Conservation (phyloP, 2,329 filamentous ascomycete genomes). For the Dissoconium aciculare region DNA sequence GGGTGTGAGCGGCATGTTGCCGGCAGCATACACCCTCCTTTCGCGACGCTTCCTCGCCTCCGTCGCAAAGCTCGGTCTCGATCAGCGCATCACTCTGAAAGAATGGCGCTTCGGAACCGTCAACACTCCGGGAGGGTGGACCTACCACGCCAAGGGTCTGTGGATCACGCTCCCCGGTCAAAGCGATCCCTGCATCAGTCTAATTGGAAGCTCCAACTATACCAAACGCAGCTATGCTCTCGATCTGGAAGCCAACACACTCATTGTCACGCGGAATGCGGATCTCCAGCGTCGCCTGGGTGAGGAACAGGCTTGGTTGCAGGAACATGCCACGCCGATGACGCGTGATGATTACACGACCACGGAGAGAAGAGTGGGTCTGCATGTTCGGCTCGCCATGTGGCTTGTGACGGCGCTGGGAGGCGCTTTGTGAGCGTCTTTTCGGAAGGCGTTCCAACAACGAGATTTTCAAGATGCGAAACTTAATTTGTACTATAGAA, state of each 20-base stretch:
- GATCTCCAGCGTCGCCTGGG: constrained; percentile 57
- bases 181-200: constrained; percentile 55
- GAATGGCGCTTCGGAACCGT: constrained; percentile 82
- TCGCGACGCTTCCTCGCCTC: constrained; percentile 63
- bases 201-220: constrained; percentile 90
- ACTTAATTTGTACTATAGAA: too few relatives aligned
- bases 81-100: constrained; percentile 52
- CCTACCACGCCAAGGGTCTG: constrained; percentile 91
- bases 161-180: constrained; percentile 63
- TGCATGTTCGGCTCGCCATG: constrained; percentile 80
- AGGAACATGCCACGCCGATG: constrained; percentile 54
- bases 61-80: constrained; percentile 38
- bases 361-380: constrained; percentile 67
- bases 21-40: constrained; percentile 81
- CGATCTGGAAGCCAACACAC: constrained; percentile 76
- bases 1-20: constrained; percentile 78
- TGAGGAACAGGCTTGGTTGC: constrained; percentile 66
- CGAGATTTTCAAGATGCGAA: too few relatives aligned
- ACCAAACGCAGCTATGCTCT: constrained; percentile 85
- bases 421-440: constrained; percentile 68
- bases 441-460: too few relatives aligned
- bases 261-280: constrained; percentile 69
- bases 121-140: constrained; percentile 74
- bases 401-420: constrained; percentile 79
- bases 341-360: constrained; percentile 65